Evolutionary conservation across 345 rosid genomes (phyloP), one percentile per base, ranked within the genome.

Genomic region (Ricinus communis): DNA sequence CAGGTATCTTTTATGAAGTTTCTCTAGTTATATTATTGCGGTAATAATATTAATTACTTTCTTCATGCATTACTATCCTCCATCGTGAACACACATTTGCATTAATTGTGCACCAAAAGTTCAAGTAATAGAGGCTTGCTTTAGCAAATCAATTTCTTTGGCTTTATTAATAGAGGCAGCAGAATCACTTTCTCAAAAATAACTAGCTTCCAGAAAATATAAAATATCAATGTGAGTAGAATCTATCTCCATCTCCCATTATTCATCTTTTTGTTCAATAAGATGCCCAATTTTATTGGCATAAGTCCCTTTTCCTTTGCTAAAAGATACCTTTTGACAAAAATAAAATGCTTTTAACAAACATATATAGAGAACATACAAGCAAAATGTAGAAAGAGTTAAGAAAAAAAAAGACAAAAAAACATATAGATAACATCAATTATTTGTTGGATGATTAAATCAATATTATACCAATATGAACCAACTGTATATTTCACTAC

Each of bases 1-100:
- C 82, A 60, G 98, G 99, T 68, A 86, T 74, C 69, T 93, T 96
- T 98, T 97, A 96, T 18, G 97, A 96, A 43, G 99, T 96, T 85
- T 96, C 95, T 62, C 99, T 97, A 47, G 98, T 95, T 83, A 79
- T 93, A 72, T 77, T 79, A 74, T 95, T 95, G 97, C 99, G 90
- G 85, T 95, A 95, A 81, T 93, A 93, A 79, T 86, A 91, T 71
- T 82, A 95, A 72, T 76, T 86, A 71, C 88, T 89, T 85, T 91
- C 99, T 73, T 87, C 99, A 70, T 96, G 95, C 86, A 91, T 76
- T 67, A 93, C 89, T 71, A 93, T 84, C 85, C 83, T 91, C 99
- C 98, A 96, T 66, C 82, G 85, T 18, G 71, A 79, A 76, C 81
- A 81, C 72, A 72, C 78, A 76, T 86, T 91, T 51, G 79, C 86